These are phyloP conservation scores for Penicillium nordicum DNA, from an alignment of 2,329 filamentous ascomycete genomes.

Conservation along the genomic window DNA sequence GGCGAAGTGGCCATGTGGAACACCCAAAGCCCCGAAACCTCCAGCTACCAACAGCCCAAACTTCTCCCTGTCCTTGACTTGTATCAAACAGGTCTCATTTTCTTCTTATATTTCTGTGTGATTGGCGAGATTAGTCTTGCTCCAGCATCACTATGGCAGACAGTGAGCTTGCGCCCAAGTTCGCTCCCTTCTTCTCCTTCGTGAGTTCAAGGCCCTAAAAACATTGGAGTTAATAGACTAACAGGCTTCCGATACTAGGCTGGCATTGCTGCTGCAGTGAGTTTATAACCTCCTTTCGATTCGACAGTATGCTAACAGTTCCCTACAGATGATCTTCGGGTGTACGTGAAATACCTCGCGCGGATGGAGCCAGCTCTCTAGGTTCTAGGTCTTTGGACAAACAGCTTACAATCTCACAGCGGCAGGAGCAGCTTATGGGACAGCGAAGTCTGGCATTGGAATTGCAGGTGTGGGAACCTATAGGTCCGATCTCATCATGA, in stretches of 20 bases:
- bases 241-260: constrained; percentile 36
- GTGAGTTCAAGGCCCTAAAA: constrained; percentile 42
- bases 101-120: neutral
- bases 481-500: constrained; percentile 66
- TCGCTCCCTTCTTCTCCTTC: constrained; percentile 67
- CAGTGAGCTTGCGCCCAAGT: constrained; percentile 57
- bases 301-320: constrained; percentile 23
- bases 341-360: constrained; percentile 39
- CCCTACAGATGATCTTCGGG: constrained; percentile 50
- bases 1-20: constrained; percentile 24
- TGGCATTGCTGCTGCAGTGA: constrained; percentile 50
- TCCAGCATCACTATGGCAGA: constrained; percentile 39
- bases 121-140: neutral
- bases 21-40: constrained; percentile 14
- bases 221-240: constrained; percentile 18
- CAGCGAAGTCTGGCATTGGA: constrained; percentile 65
- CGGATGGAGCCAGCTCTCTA: neutral
- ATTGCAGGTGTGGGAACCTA: constrained; percentile 66
- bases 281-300: constrained; percentile 18
- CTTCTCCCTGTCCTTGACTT: constrained; percentile 7
- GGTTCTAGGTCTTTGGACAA: constrained; percentile 3
- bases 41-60: constrained; percentile 2
- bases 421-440: constrained; percentile 64
- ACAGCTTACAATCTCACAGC: constrained; percentile 44
- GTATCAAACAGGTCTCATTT: constrained; percentile 5